Evolutionary conservation across 2,329 filamentous ascomycete species (phyloP).

Genomic region (Mycogone perniciosa): DNA sequence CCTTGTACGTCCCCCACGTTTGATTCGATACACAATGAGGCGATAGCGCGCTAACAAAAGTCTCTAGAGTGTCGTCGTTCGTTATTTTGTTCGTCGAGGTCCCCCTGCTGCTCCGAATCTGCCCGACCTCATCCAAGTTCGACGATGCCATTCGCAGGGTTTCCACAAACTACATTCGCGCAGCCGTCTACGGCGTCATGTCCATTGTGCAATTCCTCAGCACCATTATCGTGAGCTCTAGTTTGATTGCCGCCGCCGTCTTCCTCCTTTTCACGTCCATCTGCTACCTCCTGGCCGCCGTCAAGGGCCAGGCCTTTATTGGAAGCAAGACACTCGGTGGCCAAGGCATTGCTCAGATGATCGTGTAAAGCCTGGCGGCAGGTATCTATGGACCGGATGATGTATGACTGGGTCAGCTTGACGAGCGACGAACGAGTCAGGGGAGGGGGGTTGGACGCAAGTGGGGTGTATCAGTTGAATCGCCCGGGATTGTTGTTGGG

Average conservation of each 20-base stretch:
- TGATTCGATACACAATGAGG: background rate
- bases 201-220: constrained; percentile 79
- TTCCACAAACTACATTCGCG: constrained; percentile 95
- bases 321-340: constrained; percentile 95
- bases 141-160: constrained; percentile 85
- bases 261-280: constrained; percentile 68
- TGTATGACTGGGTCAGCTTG: constrained; percentile 5
- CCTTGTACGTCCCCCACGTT: constrained; percentile 40
- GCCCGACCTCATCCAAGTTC: constrained; percentile 86
- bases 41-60: constrained; percentile 1
- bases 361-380: constrained; percentile 55
- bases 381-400: constrained; percentile 1
- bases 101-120: constrained; percentile 92
- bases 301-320: constrained; percentile 81
- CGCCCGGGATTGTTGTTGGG: constrained; percentile 9
- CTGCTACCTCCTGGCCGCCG: constrained; percentile 73
- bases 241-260: constrained; percentile 79
- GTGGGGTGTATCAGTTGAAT: constrained; percentile 3
- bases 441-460: constrained; percentile 8
- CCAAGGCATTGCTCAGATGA: constrained; percentile 94
- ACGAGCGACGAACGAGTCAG: background rate
- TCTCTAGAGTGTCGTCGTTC: constrained; percentile 57
- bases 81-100: constrained; percentile 83
- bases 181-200: constrained; percentile 77
- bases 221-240: constrained; percentile 56